Base-by-base conservation (phyloP, 1,284 basidiomycete genomes). In the Rhodotorula sp. region DNA sequence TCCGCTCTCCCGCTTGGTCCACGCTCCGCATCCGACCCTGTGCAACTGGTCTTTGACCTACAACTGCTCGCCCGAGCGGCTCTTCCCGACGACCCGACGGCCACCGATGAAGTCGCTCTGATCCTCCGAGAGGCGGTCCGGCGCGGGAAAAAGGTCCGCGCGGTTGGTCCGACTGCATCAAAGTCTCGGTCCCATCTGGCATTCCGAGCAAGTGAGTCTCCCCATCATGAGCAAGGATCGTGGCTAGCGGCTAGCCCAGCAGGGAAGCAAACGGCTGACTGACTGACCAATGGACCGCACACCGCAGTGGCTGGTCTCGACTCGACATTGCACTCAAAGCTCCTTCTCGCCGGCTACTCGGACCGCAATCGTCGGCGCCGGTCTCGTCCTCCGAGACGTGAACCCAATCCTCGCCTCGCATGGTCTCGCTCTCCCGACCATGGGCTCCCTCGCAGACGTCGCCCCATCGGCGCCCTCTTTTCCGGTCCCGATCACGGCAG, bases 31-130 rank as follows among this genome's bases (percentile, higher is more conserved):
- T 6, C 51, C 51, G 16, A 15, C 26, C 20, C n/a, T 61, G 21
- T 39, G 39, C 49, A 60, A 61, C 58, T 66, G 65, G 58, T 54
- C 51, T n/a, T 60, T 58, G 16, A 66, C 65, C 23, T 61, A 66
- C 65, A 66, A 61, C 65, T n/a, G 23, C 58, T 18, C 39, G 7
- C 65, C 65, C 3, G 52, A 51, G 8, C 58, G 61, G 39, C 43
- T 66, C 51, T 66, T 66, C 51, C 12, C 4, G 26, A 58, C 65
- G 26, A 34, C 29, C 65, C 65, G 26, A 34, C 29, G 16, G n/a
- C 58, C 18, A 47, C 43, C 49, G 34, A n/a, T 1, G 58, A 61
- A 21, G 49, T 66, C 48, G n/a, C 49, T 16, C 18, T 46, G 10
- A 61, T 66, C 51, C 16, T 60, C 3, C 29, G 15, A 21, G 49